phyloP scores from a whole-genome alignment of 495 filamentous ascomycete species.

The Chaetomium tenue region DNA sequence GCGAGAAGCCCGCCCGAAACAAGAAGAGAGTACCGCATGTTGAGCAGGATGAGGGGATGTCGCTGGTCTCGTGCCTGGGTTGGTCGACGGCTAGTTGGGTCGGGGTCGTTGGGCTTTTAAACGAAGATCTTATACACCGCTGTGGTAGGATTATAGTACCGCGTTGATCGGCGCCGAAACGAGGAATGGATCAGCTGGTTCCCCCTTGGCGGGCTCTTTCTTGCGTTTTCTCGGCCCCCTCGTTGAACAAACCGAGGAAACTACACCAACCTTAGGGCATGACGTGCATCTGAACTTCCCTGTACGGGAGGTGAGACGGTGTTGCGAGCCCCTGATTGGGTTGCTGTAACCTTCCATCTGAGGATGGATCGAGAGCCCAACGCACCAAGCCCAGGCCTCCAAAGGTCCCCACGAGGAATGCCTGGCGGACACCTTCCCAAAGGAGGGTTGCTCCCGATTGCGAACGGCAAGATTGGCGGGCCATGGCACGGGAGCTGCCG shows the following conservation, averaged over 20 bases:
- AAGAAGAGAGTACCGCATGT: conserved; percentile 4
- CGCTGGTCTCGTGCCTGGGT: not conserved
- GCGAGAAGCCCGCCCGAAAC: conserved; percentile 14
- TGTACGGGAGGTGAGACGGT: not conserved
- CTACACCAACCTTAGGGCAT: not conserved
- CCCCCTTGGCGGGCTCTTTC: not conserved
- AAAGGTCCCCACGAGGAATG: not conserved
- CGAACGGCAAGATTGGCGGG: not conserved
- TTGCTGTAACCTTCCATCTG: conserved; percentile 1
- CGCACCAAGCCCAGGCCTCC: not conserved
- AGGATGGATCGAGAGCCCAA: too few relatives aligned
- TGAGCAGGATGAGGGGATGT: not conserved
- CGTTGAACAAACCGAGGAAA: too few relatives aligned
- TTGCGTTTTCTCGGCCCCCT: too few relatives aligned
- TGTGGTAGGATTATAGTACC: too few relatives aligned
- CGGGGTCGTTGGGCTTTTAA: too few relatives aligned
- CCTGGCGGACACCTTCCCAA: not conserved
- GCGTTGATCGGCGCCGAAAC: too few relatives aligned
- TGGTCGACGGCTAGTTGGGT: not conserved
- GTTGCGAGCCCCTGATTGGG: not conserved
- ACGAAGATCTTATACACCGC: too few relatives aligned
- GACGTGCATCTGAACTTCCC: not conserved
- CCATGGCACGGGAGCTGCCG: not conserved
- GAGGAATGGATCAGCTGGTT: not conserved
- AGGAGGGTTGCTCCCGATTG: not conserved